A percentile compares a stretch with the other conserved stretches of the same genome.
Evolutionary conservation across 1,284 basidiomycete species (phyloP).

Genomic region (Ustilago sp.): DNA sequence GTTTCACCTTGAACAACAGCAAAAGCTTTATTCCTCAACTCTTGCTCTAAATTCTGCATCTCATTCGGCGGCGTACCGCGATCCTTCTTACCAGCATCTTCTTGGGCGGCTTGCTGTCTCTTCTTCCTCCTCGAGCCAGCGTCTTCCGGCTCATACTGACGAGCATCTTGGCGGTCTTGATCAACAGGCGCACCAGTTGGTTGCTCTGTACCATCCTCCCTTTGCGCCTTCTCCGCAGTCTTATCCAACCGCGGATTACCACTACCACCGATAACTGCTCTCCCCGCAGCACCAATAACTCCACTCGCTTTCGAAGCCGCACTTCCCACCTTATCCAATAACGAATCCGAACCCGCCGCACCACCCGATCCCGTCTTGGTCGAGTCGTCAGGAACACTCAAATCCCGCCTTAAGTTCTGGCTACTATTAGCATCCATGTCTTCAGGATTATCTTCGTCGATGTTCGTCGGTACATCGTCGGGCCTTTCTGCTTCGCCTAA

Average conservation of each 20-base stretch:
- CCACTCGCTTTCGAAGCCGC: constrained; percentile 75
- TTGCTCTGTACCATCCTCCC: constrained; percentile 20
- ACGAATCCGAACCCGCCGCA: constrained; percentile 34
- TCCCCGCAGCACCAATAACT: constrained; percentile 74
- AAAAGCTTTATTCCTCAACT: constrained; percentile 24
- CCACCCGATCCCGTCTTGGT: constrained; percentile 38
- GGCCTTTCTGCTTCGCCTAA: constrained; percentile 40
- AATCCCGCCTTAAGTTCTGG: constrained; percentile 19
- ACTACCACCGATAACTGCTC: constrained; percentile 38
- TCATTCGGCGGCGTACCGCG: constrained; percentile 20
- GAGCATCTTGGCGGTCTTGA: constrained; percentile 21
- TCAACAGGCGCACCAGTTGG: constrained; percentile 27
- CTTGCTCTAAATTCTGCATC: constrained; percentile 37
- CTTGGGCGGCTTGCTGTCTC: constrained; percentile 27
- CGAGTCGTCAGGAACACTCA: constrained; percentile 41
- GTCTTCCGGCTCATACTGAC: constrained; percentile 32
- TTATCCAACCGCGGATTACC: constrained; percentile 45
- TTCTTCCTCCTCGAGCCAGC: constrained; percentile 34
- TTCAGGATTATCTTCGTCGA: constrained; percentile 2
- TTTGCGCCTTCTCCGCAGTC: constrained; percentile 29
- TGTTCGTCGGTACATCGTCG: constrained; percentile 4
- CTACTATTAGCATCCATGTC: constrained; percentile 3
- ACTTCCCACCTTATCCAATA: constrained; percentile 56
- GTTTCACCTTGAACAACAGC: constrained; percentile 32
- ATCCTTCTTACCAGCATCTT: neutral